Evolutionary conservation across 768 basidiomycete genomes (phyloP), one percentile per base, ranked within the genome.

Genomic region (Amanita inopinata): DNA sequence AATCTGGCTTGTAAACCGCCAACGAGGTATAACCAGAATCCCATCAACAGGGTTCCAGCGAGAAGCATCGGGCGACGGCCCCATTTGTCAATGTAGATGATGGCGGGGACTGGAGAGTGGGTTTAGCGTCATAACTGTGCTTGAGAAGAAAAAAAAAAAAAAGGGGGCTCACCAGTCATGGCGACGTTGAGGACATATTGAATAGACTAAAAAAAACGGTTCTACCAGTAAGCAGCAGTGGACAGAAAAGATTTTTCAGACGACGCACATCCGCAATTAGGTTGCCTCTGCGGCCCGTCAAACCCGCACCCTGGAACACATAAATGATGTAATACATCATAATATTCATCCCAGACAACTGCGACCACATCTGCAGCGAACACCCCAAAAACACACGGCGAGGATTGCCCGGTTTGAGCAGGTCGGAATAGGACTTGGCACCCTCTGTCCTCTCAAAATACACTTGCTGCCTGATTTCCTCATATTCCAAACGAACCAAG

Each of bases 291-390:
- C 70, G 69, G 19, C 83, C 83, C 0, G 78, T 80, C n/a, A 86
- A 65, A 54, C 84, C 84, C 33, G 84, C 82, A 46, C 78, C 78
- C 51, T 80, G 70, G 64, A 86, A 84, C 34, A 87, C 84, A 47
- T 83, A 83, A 49, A 82, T 65, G 24, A 73, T 70, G 45, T 73
- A 73, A 62, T 79, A 76, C 82, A 87, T 83, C 83, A 87, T 86
- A 52, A 85, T 73, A 56, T 86, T 84, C 78, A 86, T 83, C 25
- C 82, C 80, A 7, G 69, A 70, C 14, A 85, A 63, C 53, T 87
- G 85, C 47, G 75, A 77, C 85, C 83, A 87, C 74, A 81, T 81
- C 58, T 89, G 85, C 28, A 86, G 62, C n/a, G 69, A 67, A 46
- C 70, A 68, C 27, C 83, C 86, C 18, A 88, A 70, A 46, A 72